Percentiles rank a stretch among this genome's conserved stretches.
These are phyloP conservation scores for Rhizophora mangle DNA, from an alignment of 345 rosid genomes.

Conservation along the genomic window DNA sequence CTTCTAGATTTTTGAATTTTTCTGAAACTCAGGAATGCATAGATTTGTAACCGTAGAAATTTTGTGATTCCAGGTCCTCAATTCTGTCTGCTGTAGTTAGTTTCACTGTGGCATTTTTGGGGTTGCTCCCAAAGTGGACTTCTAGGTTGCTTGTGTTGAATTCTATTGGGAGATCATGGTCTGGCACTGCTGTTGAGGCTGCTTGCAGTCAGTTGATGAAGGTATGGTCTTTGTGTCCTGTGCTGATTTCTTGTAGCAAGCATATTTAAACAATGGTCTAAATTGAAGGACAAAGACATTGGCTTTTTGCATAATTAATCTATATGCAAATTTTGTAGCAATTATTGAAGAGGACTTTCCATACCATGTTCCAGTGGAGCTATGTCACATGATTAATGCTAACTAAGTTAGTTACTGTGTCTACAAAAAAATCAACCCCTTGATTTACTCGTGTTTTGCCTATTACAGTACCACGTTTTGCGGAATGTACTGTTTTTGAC, in stretches of 20 bases:
- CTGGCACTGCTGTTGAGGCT: conserved; percentile 61
- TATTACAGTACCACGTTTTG: conserved; percentile 64
- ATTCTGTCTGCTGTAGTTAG: conserved; percentile 47
- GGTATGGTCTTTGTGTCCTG: conserved; percentile 32
- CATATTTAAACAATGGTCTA: neutral
- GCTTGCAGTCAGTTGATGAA: conserved; percentile 61
- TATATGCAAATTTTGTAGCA: too few species aligned
- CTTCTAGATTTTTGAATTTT: neutral
- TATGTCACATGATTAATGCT: too few species aligned
- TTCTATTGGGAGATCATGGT: conserved; percentile 62
- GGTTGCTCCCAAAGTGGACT: conserved; percentile 49
- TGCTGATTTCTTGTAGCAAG: neutral
- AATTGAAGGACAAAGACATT: neutral
- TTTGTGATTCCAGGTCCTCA: conserved; percentile 57
- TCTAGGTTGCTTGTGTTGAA: conserved; percentile 42
- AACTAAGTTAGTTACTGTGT: neutral
- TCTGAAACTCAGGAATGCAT: neutral
- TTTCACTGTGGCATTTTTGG: conserved; percentile 44
- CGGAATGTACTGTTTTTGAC: conserved; percentile 72
- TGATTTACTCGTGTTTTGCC: conserved; percentile 3
- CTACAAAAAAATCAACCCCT: neutral
- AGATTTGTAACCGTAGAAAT: conserved; percentile 9
- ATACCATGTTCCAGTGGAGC: too few species aligned
- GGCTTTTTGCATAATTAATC: too few species aligned
- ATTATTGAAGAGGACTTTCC: too few species aligned